Percentiles rank a stretch among this genome's conserved stretches.
These are phyloP conservation scores for Barnettozyma californica DNA, from an alignment of 805 yeast genomes.

Conservation along the genomic window DNA sequence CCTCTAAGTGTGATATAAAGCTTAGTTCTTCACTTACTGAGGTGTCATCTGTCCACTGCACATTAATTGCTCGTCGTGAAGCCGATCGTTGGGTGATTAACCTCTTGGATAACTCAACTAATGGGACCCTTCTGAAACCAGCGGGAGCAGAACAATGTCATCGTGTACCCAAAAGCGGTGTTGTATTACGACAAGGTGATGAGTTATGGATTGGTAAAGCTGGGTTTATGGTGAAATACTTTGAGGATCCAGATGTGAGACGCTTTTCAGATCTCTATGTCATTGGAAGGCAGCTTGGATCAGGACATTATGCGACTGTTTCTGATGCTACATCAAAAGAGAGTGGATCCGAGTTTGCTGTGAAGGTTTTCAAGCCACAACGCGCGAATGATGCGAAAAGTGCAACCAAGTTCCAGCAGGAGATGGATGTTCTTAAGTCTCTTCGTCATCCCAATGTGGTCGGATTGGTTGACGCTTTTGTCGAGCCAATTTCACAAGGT, in stretches of 20 bases:
- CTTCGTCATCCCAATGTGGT: conserved; percentile 71
- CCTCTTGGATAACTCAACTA: not conserved
- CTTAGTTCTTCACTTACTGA: not conserved
- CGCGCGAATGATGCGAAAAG: conserved; percentile 35
- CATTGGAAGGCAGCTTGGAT: conserved; percentile 55
- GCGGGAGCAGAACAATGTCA: not conserved
- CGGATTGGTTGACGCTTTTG: conserved; percentile 52
- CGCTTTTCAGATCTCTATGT: conserved; percentile 48
- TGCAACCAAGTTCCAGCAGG: conserved; percentile 50
- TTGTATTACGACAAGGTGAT: conserved; percentile 22
- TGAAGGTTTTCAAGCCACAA: conserved; percentile 66
- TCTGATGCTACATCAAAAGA: conserved; percentile 57
- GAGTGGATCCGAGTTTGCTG: conserved; percentile 62
- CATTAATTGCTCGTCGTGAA: not conserved
- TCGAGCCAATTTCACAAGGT: conserved; percentile 45
- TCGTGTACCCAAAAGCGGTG: not conserved
- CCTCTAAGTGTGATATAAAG: not conserved
- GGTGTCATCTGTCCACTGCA: not conserved
- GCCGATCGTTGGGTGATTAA: not conserved
- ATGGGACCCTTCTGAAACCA: not conserved
- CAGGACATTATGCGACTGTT: conserved; percentile 81
- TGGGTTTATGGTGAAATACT: conserved; percentile 6
- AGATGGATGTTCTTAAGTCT: conserved; percentile 57
- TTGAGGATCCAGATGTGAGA: conserved; percentile 12
- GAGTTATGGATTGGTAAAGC: conserved; percentile 6